Conservation (phyloP, 192 early-diverging fungal species). For the Coemansia sp. region DNA sequence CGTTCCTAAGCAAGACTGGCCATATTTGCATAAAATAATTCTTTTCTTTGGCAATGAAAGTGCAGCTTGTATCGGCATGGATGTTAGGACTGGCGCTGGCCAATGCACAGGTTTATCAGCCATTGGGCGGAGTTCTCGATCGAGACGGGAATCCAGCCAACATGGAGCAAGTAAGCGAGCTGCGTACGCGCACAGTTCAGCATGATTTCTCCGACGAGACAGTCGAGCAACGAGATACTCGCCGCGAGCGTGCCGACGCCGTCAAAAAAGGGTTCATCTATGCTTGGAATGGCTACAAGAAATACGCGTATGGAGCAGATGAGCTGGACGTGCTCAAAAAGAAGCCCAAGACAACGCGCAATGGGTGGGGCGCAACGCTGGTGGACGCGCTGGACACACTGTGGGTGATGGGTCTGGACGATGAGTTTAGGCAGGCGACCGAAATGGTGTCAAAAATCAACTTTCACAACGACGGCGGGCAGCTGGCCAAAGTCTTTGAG, state of each 20-base stretch:
- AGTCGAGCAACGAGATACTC: conserved; percentile 16
- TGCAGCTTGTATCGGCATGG: conserved; percentile 18
- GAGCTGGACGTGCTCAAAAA: conserved; percentile 53
- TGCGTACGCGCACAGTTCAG: conserved; percentile 38
- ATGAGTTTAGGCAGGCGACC: conserved; percentile 72
- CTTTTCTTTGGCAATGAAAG: conserved; percentile 13
- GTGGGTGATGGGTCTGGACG: conserved; percentile 72
- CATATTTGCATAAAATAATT: neutral
- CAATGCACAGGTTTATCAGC: neutral
- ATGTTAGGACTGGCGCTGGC: conserved; percentile 10
- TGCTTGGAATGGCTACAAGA: conserved; percentile 76
- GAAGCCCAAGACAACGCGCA: conserved; percentile 49
- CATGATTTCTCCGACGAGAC: conserved; percentile 35
- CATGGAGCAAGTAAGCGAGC: conserved; percentile 5
- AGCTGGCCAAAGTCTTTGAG: conserved; percentile 76
- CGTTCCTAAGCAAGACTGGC: neutral
- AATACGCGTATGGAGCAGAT: conserved; percentile 80
- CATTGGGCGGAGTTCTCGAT: conserved; percentile 17
- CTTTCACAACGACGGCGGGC: conserved; percentile 64
- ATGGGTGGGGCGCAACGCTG: conserved; percentile 80
- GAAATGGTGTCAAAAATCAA: conserved; percentile 67
- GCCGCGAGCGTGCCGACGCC: conserved; percentile 39
- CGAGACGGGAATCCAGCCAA: conserved; percentile 23
- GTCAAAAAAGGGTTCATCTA: conserved; percentile 64
- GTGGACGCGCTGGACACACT: conserved; percentile 88